Conservation (phyloP, 2,329 filamentous ascomycete species). For the Cladophialophora bantiana region DNA sequence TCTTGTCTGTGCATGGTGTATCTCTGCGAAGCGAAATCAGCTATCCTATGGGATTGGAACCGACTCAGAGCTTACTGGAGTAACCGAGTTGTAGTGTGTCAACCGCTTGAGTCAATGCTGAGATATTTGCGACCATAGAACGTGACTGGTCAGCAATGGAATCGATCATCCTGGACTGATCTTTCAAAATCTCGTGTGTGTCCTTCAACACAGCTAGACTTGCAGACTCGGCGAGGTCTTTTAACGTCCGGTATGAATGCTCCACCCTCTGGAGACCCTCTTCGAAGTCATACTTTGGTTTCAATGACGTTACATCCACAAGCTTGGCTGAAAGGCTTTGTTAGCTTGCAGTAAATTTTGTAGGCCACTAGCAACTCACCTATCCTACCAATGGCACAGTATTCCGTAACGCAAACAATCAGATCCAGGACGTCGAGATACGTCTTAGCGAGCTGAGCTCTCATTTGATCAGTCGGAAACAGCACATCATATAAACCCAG, state of each 20-base stretch:
- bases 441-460: conserved; percentile 6
- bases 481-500: conserved; percentile 6
- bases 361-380: conserved; percentile 6
- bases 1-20: neutral
- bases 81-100: conserved; percentile 15
- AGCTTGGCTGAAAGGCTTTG: conserved; percentile 12
- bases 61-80: too few species aligned
- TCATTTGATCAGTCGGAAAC: conserved; percentile 10
- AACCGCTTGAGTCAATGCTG: neutral
- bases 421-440: conserved; percentile 18
- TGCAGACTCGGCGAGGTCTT: conserved; percentile 10
- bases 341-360: conserved; percentile 1
- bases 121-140: conserved; percentile 1
- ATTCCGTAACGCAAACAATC: conserved; percentile 15
- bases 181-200: conserved; percentile 15
- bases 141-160: conserved; percentile 12
- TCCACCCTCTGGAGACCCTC: conserved; percentile 18
- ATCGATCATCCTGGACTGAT: conserved; percentile 12
- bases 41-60: neutral
- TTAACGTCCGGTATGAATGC: conserved; percentile 8
- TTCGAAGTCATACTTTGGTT: conserved; percentile 23
- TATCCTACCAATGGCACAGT: conserved; percentile 24
- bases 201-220: conserved; percentile 4
- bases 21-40: neutral
- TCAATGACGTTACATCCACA: conserved; percentile 13